A percentile compares a stretch with the other conserved stretches of the same genome.
Evolutionary conservation across 1,284 basidiomycete species (phyloP).

Genomic region (Singerocomus inundabilis): DNA sequence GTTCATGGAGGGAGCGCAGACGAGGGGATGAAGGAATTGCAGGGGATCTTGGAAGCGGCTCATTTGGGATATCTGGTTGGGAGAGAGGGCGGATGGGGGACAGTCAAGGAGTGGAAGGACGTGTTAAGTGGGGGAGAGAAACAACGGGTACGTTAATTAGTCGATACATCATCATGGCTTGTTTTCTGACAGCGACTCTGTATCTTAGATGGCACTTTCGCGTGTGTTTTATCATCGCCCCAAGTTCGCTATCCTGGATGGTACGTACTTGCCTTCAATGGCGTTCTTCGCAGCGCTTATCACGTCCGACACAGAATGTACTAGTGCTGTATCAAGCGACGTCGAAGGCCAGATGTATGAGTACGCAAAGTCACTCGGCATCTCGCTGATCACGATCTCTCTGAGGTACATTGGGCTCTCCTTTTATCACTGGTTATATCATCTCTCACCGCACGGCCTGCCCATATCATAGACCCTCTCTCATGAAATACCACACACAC

Average conservation of each 20-base stretch:
- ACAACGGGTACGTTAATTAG: conserved; percentile 61
- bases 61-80: conserved; percentile 85
- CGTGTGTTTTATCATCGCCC: conserved; percentile 85
- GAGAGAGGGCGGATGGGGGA: conserved; percentile 87
- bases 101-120: conserved; percentile 95
- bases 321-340: conserved; percentile 94
- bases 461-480: conserved; percentile 57
- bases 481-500: conserved; percentile 82
- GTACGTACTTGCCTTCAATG: conserved; percentile 39
- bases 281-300: background rate
- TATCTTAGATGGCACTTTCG: conserved; percentile 74
- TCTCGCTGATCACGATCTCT: conserved; percentile 92
- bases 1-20: conserved; percentile 35
- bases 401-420: conserved; percentile 48
- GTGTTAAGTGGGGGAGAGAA: conserved; percentile 95
- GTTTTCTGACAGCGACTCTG: background rate
- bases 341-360: conserved; percentile 97
- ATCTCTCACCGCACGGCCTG: background rate
- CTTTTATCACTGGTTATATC: background rate
- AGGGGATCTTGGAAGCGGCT: conserved; percentile 74
- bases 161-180: too few relatives aligned
- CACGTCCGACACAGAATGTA: conserved; percentile 65
- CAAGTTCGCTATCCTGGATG: conserved; percentile 73
- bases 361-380: conserved; percentile 86
- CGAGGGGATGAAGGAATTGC: conserved; percentile 66